Evolutionary conservation across 1,139 yeast genomes (phyloP).

Genomic region (Pichia sp.): DNA sequence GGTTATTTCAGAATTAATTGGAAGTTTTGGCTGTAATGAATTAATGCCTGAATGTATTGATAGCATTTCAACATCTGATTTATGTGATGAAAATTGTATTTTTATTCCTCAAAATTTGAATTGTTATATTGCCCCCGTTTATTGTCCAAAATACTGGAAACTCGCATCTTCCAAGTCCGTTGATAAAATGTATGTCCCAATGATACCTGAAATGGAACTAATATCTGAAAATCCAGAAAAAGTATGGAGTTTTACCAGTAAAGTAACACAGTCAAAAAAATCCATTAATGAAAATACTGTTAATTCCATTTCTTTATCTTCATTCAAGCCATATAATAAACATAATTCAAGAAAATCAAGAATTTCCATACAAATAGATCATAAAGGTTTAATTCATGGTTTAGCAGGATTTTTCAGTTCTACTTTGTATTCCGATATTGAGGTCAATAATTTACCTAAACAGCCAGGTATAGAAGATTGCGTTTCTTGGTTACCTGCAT

Average conservation of each 20-base stretch:
- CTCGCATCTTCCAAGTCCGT: slow-evolving; percentile 16
- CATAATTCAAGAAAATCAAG: slow-evolving; percentile 22
- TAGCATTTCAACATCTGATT: slow-evolving; percentile 27
- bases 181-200: slow-evolving; percentile 56
- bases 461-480: slow-evolving; percentile 20
- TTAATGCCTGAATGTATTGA: slow-evolving; percentile 71
- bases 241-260: slow-evolving; percentile 53
- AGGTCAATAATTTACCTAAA: slow-evolving; percentile 41
- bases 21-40: slow-evolving; percentile 92
- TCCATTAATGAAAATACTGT: too few relatives aligned
- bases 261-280: slow-evolving; percentile 20
- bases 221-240: slow-evolving; percentile 36
- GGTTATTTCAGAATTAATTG: slow-evolving; percentile 74
- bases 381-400: slow-evolving; percentile 59
- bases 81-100: slow-evolving; percentile 34
- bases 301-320: neutral
- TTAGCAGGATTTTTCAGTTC: slow-evolving; percentile 73
- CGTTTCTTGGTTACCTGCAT: slow-evolving; percentile 66
- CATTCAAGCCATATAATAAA: slow-evolving; percentile 9
- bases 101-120: slow-evolving; percentile 62
- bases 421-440: slow-evolving; percentile 50
- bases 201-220: slow-evolving; percentile 46
- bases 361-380: slow-evolving; percentile 25
- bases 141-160: slow-evolving; percentile 39
- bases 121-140: slow-evolving; percentile 60